These are phyloP conservation scores for Cordyceps tenuipes DNA, from an alignment of 2,329 filamentous ascomycete genomes.

Conservation along the genomic window DNA sequence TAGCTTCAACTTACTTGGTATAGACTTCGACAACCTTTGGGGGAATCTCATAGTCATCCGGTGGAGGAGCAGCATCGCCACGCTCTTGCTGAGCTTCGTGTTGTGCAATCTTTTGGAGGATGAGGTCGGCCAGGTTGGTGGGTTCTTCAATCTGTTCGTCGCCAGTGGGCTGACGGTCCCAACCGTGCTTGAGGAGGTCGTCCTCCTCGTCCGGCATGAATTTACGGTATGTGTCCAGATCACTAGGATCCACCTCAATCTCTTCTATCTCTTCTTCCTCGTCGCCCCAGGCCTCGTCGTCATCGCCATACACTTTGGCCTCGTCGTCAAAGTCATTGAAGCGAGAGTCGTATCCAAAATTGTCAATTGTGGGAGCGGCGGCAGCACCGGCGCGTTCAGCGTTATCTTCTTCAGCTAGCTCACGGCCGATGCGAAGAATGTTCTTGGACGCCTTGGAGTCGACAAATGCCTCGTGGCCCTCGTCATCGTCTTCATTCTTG, in stretches of 20 bases:
- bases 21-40: constrained; percentile 92
- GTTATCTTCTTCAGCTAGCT: constrained; percentile 73
- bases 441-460: constrained; percentile 82
- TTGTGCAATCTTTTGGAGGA: constrained; percentile 86
- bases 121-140: constrained; percentile 85
- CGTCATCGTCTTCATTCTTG: constrained; percentile 47
- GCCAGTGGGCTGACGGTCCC: constrained; percentile 38
- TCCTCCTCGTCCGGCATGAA: constrained; percentile 73
- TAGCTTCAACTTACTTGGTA: constrained; percentile 54
- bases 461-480: constrained; percentile 63
- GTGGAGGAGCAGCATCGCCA: constrained; percentile 36
- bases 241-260: constrained; percentile 77
- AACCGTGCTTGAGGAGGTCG: constrained; percentile 61
- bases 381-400: constrained; percentile 31
- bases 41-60: constrained; percentile 76
- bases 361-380: constrained; percentile 35
- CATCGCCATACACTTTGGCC: constrained; percentile 38
- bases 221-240: constrained; percentile 83
- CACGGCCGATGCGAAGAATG: constrained; percentile 83
- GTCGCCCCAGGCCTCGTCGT: constrained; percentile 69
- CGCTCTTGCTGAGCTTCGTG: constrained; percentile 64
- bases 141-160: constrained; percentile 40
- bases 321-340: constrained; percentile 51
- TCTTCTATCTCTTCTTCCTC: constrained; percentile 66
- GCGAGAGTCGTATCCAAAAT: constrained; percentile 73